phyloP scores from a whole-genome alignment of 176 grass and related monocot genomes.

The Cymbopogon citratus region DNA sequence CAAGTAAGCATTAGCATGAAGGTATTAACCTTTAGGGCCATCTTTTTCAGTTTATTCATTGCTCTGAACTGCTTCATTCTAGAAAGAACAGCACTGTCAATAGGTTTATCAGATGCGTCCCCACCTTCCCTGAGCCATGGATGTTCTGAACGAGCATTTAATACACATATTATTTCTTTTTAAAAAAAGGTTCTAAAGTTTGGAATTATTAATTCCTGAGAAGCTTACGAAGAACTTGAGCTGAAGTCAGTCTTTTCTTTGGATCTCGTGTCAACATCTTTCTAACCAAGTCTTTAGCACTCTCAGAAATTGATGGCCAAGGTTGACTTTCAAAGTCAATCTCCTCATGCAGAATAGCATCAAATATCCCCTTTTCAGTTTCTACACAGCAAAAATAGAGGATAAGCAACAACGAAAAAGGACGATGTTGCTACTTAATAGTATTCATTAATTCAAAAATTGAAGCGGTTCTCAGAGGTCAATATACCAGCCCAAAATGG shows the following conservation, averaged over 20 bases:
- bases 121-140: slow-evolving; percentile 89
- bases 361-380: slow-evolving; percentile 96
- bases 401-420: slow-evolving; percentile 11
- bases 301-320: slow-evolving; percentile 84
- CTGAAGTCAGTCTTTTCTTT: slow-evolving; percentile 88
- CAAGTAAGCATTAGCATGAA: slow-evolving; percentile 2
- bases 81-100: slow-evolving; percentile 93
- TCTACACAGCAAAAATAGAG: slow-evolving; percentile 49
- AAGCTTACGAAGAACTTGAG: slow-evolving; percentile 86
- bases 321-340: slow-evolving; percentile 91
- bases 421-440: slow-evolving; percentile 18
- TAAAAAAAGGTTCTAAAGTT: background rate
- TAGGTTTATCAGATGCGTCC: slow-evolving; percentile 91
- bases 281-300: slow-evolving; percentile 84
- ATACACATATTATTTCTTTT: slow-evolving; percentile 26
- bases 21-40: slow-evolving; percentile 85
- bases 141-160: slow-evolving; percentile 60
- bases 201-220: slow-evolving; percentile 11
- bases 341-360: slow-evolving; percentile 70
- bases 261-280: slow-evolving; percentile 93
- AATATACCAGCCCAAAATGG: slow-evolving; percentile 94
- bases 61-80: slow-evolving; percentile 99
- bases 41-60: slow-evolving; percentile 99
- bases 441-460: slow-evolving; percentile 17
- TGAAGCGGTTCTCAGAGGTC: slow-evolving; percentile 2